Percentiles rank a stretch among this genome's conserved stretches.
These are phyloP conservation scores for Podospora conica DNA, from an alignment of 495 filamentous ascomycete species.

Conservation along the genomic window DNA sequence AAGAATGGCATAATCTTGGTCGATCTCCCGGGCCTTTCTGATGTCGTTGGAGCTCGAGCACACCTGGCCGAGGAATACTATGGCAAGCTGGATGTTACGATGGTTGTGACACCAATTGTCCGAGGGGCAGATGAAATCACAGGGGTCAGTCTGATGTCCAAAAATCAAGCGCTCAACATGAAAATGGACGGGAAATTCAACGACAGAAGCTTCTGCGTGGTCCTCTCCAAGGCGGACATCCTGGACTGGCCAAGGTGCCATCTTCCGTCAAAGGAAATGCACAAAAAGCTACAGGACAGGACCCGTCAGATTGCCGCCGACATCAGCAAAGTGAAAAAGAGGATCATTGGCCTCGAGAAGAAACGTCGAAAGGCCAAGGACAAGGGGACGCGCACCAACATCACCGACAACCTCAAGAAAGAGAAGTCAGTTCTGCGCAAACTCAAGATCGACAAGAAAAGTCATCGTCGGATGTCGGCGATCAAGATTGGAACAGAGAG, in stretches of 20 bases:
- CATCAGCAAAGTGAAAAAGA: neutral
- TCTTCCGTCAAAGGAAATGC: neutral
- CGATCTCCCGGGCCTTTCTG: conserved; percentile 21
- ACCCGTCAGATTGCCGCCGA: neutral
- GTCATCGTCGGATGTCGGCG: no score
- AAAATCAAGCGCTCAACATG: conserved; percentile 22
- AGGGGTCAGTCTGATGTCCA: conserved; percentile 16
- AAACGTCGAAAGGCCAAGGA: neutral
- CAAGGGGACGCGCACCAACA: neutral
- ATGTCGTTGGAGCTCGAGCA: conserved; percentile 17
- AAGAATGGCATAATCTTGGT: conserved; percentile 17
- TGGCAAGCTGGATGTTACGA: conserved; percentile 12
- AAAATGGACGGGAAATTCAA: conserved; percentile 25
- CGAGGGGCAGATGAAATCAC: conserved; percentile 23
- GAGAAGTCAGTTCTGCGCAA: neutral
- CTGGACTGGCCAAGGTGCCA: conserved; percentile 8
- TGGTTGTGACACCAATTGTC: conserved; percentile 17
- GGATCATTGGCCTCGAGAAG: neutral
- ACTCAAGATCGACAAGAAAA: neutral
- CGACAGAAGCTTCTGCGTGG: conserved; percentile 17
- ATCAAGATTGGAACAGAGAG: neutral
- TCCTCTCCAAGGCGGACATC: conserved; percentile 23
- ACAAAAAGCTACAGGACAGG: neutral
- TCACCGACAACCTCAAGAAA: neutral
- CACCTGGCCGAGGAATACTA: conserved; percentile 16